Evolutionary conservation across 768 basidiomycete genomes (phyloP).

Genomic region (Peribolospora kevripleyi): DNA sequence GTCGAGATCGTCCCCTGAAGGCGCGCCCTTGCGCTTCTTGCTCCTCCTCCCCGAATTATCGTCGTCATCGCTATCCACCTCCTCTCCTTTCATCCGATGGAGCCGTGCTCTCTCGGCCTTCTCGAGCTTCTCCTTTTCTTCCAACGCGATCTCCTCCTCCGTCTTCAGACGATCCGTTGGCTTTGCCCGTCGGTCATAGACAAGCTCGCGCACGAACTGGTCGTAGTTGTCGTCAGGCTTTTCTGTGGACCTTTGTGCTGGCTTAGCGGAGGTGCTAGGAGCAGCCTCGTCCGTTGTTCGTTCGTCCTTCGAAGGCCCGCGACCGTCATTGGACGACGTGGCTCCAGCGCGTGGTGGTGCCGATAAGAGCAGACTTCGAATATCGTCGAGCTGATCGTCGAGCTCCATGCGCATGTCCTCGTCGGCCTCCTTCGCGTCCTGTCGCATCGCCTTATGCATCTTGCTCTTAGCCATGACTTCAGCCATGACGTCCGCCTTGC

Average conservation of each 20-base stretch:
- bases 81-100: constrained; percentile 63
- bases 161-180: constrained; percentile 91
- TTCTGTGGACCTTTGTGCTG: constrained; percentile 1
- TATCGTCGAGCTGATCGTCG: constrained; percentile 60
- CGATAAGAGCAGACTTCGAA: constrained; percentile 38
- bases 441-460: constrained; percentile 76
- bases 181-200: constrained; percentile 71
- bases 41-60: constrained; percentile 30
- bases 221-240: constrained; percentile 48
- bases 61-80: constrained; percentile 33
- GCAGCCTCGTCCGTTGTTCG: background rate
- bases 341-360: background rate
- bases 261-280: background rate
- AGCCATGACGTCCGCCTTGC: constrained; percentile 88
- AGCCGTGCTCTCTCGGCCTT: constrained; percentile 56
- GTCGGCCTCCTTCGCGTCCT: constrained; percentile 63
- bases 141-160: constrained; percentile 73
- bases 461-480: constrained; percentile 97
- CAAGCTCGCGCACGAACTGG: constrained; percentile 62
- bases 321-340: background rate
- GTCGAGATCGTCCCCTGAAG: constrained; percentile 65
- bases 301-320: no score
- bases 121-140: constrained; percentile 65
- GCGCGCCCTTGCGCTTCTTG: constrained; percentile 29
- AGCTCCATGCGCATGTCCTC: constrained; percentile 66